Base-by-base conservation (phyloP, 768 basidiomycete species). In the Suillus subalutaceus region DNA sequence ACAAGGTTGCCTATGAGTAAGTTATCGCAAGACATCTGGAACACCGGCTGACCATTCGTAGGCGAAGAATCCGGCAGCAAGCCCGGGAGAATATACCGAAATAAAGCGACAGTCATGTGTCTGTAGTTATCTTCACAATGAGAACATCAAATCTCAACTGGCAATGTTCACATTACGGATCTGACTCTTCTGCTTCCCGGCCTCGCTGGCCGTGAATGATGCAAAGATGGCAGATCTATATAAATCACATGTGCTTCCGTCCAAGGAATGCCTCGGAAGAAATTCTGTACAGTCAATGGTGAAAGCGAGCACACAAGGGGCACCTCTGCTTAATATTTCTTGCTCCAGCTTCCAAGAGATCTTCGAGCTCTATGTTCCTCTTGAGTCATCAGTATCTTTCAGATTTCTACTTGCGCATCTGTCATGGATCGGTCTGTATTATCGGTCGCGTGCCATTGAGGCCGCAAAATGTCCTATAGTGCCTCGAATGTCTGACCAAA, bases 231-330 rank as follows among this genome's bases (percentile, higher is more conserved):
- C 97, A 35, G 96, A 92, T 65, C 97, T 83, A 44, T 94, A 90
- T 55, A 99, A 96, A 67, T 96, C 94, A 79, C 96, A 98, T 43
- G 97, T 96, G 62, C 97, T n/a, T n/a, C n/a, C n/a, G 89, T 37
- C 96, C 97, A 41, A 99, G 85, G 26, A 97, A 96, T 64, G 95
- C 95, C 82, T 99, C 99, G 65, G 90, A 92, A 35, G 93, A 94
- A 56, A 99, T 97, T 97, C 94, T 94, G 69, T n/a, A 65, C 97
- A 92, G 79, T 97, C 97, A 69, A 97, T 86, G 30, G 95, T 97
- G 15, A 52, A 65, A 61, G 26, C 7, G 30, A 20, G 9, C 10
- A 35, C 5, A 4, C 7, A 52, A 52, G 26, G 50, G 32, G 18
- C 4, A 20, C 53, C 30, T 12, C 18, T 18, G 53, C 9, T 55